These are phyloP conservation scores for Ophiocytium majus DNA, from an alignment of 352 stramenopile genomes.

Conservation along the genomic window DNA sequence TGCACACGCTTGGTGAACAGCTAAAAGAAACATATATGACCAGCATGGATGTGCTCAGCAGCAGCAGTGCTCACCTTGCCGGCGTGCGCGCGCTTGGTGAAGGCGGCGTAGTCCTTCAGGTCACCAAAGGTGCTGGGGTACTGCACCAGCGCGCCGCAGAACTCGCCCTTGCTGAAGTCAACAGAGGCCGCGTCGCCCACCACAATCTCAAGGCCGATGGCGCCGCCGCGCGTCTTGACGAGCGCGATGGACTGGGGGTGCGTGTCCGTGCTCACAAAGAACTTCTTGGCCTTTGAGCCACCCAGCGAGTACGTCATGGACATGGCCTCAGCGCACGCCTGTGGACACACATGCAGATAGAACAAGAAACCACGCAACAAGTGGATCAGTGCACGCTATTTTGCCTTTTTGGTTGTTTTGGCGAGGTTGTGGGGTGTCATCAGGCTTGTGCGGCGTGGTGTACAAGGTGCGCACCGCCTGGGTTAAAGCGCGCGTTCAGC, in stretches of 20 bases:
- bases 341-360: no score
- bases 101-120: slow-evolving; percentile 83
- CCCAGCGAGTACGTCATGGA: slow-evolving; percentile 33
- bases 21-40: no score
- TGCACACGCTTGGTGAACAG: no score
- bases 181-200: slow-evolving; percentile 78
- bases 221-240: slow-evolving; percentile 43
- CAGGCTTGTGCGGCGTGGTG: no score
- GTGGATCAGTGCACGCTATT: no score
- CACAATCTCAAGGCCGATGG: slow-evolving; percentile 52
- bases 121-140: slow-evolving; percentile 97
- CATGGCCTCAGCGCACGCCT: slow-evolving; percentile 29
- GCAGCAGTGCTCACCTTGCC: not conserved
- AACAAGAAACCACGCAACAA: no score
- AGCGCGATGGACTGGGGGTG: slow-evolving; percentile 79
- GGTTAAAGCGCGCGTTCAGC: no score
- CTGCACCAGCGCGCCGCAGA: slow-evolving; percentile 93
- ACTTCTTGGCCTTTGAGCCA: slow-evolving; percentile 84
- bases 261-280: slow-evolving; percentile 88
- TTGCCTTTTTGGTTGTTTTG: no score
- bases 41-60: not conserved
- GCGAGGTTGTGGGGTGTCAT: no score
- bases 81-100: slow-evolving; percentile 66
- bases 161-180: slow-evolving; percentile 74
- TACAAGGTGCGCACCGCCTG: no score